Evolutionary conservation across 2,329 filamentous ascomycete genomes (phyloP), one percentile per base, ranked within the genome.

Genomic region (Dactylellina haptotyla): DNA sequence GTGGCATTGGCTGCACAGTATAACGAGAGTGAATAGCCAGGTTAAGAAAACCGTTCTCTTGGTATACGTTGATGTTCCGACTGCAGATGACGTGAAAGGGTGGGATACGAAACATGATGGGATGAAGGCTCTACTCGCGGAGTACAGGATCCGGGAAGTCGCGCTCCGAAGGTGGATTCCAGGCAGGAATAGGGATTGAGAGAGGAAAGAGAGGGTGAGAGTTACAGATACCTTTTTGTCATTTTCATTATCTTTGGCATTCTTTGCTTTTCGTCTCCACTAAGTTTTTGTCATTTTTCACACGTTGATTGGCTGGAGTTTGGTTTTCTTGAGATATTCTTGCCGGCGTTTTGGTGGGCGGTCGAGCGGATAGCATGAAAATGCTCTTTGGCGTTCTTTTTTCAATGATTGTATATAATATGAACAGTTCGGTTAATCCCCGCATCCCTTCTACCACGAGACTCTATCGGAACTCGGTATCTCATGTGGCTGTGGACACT

Each of bases 1-100:
- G 39, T 96, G 92, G 92, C 87, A 89, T 78, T 93, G 90, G 90
- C 83, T 98, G 56, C 94, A 97, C 82, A 90, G 91, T 48, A 86
- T 96, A 46, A 96, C 97, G 76, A 87, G 95, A 6, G 93, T 98
- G 14, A 88, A 98, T 77, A 89, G 89, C 0, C 92, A 96, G 78
- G 95, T 96, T 3, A 87, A 90, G 79, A 99, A 99, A 84, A 97
- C 89, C 53, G 81, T 99, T 76, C 88, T 98, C 37, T 80, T 99
- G 30, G 89, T 91, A 41, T 99, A 97, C 79, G 93, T 99, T 10
- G 93, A 98, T 76, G 85, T 99, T 3, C 95, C 95, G 1, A 85
- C 89, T 2, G 90, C 91, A 0, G 78, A 84, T 14, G 82, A 82
- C 50, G 81, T 83, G 26, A 80, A 83, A 1, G 80, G 81, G 34